Conservation (phyloP, 169 alveolate species). For the Plasmodium inui region DNA sequence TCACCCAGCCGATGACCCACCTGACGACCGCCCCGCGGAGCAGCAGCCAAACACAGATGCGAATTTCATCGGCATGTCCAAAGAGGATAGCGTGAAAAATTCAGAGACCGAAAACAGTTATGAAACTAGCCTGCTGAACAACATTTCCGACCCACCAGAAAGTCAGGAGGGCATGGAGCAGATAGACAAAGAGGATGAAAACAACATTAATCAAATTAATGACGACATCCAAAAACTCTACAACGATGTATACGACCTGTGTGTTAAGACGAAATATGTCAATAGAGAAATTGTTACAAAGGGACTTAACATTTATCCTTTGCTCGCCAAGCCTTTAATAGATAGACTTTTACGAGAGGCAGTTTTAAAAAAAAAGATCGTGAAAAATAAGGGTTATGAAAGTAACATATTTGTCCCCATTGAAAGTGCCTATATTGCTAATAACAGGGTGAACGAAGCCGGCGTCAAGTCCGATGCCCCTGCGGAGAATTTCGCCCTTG, state of each 20-base stretch:
- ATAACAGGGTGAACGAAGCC: not conserved
- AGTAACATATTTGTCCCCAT: slow-evolving; percentile 59
- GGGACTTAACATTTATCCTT: slow-evolving; percentile 60
- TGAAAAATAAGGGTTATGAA: slow-evolving; percentile 72
- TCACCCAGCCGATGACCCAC: not conserved
- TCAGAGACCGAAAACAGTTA: not conserved
- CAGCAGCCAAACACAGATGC: not conserved
- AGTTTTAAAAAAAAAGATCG: slow-evolving; percentile 20
- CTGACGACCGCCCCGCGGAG: not conserved
- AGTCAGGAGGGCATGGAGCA: not conserved
- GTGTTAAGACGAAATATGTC: slow-evolving; percentile 48
- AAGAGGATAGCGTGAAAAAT: slow-evolving; percentile 7
- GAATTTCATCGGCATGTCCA: not conserved
- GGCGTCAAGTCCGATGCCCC: not conserved
- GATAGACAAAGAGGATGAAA: not conserved
- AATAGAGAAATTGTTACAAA: slow-evolving; percentile 55
- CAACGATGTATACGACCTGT: slow-evolving; percentile 53
- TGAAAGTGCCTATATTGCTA: slow-evolving; percentile 1
- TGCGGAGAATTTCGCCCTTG: not conserved
- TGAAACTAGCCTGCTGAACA: not conserved
- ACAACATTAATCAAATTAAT: slow-evolving; percentile 18
- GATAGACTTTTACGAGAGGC: slow-evolving; percentile 61
- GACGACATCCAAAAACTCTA: slow-evolving; percentile 54
- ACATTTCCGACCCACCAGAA: not conserved
- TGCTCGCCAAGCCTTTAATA: slow-evolving; percentile 55